These are phyloP conservation scores for Alisma plantagoaquatica DNA, from an alignment of 106 monocot genomes.

Conservation along the genomic window DNA sequence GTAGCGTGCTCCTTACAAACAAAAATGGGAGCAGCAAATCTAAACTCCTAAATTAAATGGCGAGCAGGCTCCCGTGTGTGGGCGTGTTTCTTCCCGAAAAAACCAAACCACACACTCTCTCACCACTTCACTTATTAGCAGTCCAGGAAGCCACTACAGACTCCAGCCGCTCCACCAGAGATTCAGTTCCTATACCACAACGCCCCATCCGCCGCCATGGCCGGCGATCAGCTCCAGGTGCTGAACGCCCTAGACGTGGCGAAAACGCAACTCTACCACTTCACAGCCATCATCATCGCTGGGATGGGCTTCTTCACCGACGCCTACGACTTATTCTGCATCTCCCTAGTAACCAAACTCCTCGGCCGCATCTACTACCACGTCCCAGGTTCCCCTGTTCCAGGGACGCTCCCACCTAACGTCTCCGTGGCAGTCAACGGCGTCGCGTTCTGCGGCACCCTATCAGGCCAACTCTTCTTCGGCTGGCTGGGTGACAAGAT, in stretches of 20 bases:
- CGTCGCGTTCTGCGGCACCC: conserved; percentile 22
- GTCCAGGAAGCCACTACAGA: no score
- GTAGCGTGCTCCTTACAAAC: no score
- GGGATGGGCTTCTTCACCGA: conserved; percentile 65
- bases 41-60: no score
- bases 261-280: conserved; percentile 45
- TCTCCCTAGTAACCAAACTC: conserved; percentile 26
- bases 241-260: conserved; percentile 29
- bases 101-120: no score
- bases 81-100: no score
- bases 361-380: conserved; percentile 20
- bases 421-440: conserved; percentile 19
- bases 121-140: no score
- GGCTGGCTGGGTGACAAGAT: conserved; percentile 24
- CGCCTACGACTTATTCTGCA: conserved; percentile 54
- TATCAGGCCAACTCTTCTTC: conserved; percentile 20
- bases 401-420: conserved; percentile 15
- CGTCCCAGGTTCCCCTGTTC: neutral
- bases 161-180: no score
- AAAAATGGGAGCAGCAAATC: no score
- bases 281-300: conserved; percentile 45
- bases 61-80: no score
- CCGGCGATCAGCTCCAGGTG: no score
- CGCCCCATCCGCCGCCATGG: no score
- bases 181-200: no score